Conservation (phyloP, 179 eudicot species). For the Silene coronaria region DNA sequence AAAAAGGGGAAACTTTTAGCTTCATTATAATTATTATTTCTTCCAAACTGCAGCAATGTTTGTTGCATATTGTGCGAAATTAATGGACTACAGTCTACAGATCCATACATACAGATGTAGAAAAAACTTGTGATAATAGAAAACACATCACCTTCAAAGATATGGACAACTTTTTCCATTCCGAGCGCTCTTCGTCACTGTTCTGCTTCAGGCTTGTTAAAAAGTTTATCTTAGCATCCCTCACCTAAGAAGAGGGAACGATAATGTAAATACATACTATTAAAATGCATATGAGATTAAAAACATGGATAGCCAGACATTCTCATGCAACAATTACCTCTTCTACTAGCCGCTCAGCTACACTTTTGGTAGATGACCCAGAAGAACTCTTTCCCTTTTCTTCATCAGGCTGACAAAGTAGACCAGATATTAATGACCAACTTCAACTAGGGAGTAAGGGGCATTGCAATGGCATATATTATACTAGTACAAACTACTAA, state of each 20-base stretch:
- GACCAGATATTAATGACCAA: not conserved
- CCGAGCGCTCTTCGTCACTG: conserved; percentile 63
- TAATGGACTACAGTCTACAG: conserved; percentile 3
- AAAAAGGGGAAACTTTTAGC: not conserved
- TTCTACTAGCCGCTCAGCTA: conserved; percentile 68
- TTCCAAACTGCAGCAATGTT: not conserved
- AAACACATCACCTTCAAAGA: conserved; percentile 57
- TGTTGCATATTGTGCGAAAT: not conserved
- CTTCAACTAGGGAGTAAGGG: not conserved
- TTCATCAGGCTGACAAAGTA: conserved; percentile 51
- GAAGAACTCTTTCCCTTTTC: conserved; percentile 58
- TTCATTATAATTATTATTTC: not conserved
- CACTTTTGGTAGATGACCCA: conserved; percentile 46
- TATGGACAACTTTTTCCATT: conserved; percentile 61
- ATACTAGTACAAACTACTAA: not conserved
- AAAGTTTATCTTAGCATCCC: conserved; percentile 84
- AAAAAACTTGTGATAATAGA: conserved; percentile 4
- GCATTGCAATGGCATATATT: not conserved
- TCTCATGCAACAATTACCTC: conserved; percentile 47
- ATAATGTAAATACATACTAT: conserved; percentile 4
- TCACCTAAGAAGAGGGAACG: conserved; percentile 49
- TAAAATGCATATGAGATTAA: not conserved
- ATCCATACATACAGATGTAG: not conserved
- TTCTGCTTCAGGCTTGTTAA: conserved; percentile 65
- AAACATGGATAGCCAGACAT: not conserved